phyloP scores from a whole-genome alignment of 441 rosid species.

The Dalechampia spathulata region DNA sequence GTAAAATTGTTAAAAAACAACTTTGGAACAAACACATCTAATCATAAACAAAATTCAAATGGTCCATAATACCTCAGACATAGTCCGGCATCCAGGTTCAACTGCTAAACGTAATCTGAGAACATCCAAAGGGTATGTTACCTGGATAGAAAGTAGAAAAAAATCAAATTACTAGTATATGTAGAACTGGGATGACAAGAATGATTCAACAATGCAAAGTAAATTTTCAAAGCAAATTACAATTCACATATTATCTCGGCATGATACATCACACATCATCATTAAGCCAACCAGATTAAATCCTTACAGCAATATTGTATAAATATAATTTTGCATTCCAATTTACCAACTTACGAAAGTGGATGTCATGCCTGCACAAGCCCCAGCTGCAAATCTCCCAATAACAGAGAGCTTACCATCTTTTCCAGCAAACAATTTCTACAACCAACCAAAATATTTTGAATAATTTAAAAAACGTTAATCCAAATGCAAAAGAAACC shows the following conservation, averaged over 20 bases:
- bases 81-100: constrained; percentile 83
- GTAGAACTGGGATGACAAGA: background rate
- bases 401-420: constrained; percentile 80
- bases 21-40: constrained; percentile 14
- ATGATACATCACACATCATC: background rate
- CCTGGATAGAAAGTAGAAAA: constrained; percentile 30
- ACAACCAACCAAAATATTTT: constrained; percentile 17
- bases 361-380: constrained; percentile 99
- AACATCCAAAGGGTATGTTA: constrained; percentile 95
- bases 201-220: background rate
- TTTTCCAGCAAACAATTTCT: constrained; percentile 80
- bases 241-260: background rate
- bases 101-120: constrained; percentile 90
- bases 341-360: constrained; percentile 58
- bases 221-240: background rate
- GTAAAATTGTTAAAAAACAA: constrained; percentile 15
- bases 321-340: constrained; percentile 5
- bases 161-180: background rate
- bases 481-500: background rate
- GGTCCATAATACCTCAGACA: constrained; percentile 66
- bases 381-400: constrained; percentile 95
- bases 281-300: background rate
- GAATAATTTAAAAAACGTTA: constrained; percentile 3
- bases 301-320: background rate
- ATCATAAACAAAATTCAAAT: constrained; percentile 7